A percentile compares a stretch with the other conserved stretches of the same genome.
Evolutionary conservation across 2,329 filamentous ascomycete species (phyloP).

Genomic region (Cyclaneusma minus): DNA sequence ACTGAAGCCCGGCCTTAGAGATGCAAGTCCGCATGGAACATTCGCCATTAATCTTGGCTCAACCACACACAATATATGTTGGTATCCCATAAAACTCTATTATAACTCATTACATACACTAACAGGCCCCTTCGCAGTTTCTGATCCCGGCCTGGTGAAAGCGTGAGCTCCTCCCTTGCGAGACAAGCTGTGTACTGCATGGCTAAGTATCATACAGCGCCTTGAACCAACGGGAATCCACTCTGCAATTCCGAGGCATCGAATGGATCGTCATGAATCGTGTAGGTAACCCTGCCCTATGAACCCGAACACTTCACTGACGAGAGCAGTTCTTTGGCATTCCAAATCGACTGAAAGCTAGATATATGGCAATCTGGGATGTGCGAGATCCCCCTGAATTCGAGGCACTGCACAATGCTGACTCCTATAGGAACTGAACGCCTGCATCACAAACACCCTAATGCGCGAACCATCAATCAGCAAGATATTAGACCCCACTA

Average conservation of each 20-base stretch:
- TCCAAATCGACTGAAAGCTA: constrained; percentile 9
- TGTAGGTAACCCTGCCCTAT: constrained; percentile 5
- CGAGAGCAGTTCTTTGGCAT: constrained; percentile 15
- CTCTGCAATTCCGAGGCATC: constrained; percentile 8
- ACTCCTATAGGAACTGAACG: constrained; percentile 19
- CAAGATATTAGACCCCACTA: constrained; percentile 22
- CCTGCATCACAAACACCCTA: constrained; percentile 20
- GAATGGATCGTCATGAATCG: constrained; percentile 8
- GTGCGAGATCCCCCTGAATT: constrained; percentile 5
- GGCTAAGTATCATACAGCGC: constrained; percentile 8
- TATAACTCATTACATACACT: background rate
- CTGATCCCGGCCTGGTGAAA: constrained; percentile 10
- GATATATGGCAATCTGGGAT: constrained; percentile 12
- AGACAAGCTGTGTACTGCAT: too few relatives aligned
- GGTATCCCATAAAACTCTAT: constrained; percentile 3
- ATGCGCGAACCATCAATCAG: constrained; percentile 29
- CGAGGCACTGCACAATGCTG: constrained; percentile 23
- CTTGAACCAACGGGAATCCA: constrained; percentile 12
- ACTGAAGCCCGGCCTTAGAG: too few relatives aligned
- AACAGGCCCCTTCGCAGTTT: constrained; percentile 7
- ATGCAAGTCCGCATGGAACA: constrained; percentile 13
- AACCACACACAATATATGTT: constrained; percentile 14
- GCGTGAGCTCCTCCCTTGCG: constrained; percentile 6
- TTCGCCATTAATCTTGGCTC: constrained; percentile 14
- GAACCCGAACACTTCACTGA: constrained; percentile 3